Evolutionary conservation across 345 rosid species (phyloP).

Genomic region (Raphanus sativus): DNA sequence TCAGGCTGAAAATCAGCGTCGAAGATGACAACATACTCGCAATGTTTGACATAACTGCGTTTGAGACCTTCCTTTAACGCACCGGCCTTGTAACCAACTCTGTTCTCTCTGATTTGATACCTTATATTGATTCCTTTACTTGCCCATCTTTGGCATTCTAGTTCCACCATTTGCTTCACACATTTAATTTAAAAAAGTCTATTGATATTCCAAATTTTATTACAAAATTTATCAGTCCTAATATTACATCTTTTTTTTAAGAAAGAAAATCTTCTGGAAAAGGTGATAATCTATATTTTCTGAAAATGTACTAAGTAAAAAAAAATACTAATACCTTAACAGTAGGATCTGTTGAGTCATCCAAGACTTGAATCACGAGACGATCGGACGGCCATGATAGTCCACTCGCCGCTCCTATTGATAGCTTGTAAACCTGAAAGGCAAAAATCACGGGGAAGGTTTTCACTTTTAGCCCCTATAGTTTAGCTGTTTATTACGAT

Average conservation of each 20-base stretch:
- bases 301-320: conserved; percentile 26
- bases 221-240: background rate
- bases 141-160: conserved; percentile 97
- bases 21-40: conserved; percentile 87
- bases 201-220: background rate
- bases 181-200: background rate
- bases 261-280: background rate
- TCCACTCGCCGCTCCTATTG: conserved; percentile 94
- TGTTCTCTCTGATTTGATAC: conserved; percentile 90
- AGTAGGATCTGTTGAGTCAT: conserved; percentile 95
- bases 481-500: background rate
- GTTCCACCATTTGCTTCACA: conserved; percentile 85
- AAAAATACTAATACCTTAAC: conserved; percentile 63
- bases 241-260: background rate
- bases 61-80: conserved; percentile 95
- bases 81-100: conserved; percentile 97
- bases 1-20: conserved; percentile 98
- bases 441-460: conserved; percentile 30
- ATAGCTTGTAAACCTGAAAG: conserved; percentile 88
- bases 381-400: conserved; percentile 99
- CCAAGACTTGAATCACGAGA: conserved; percentile 98
- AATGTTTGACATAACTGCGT: conserved; percentile 90
- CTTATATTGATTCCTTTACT: conserved; percentile 81
- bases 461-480: conserved; percentile 17
- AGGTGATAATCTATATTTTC: background rate